A percentile compares a stretch with the other conserved stretches of the same genome.
phyloP scores from a whole-genome alignment of 2,329 filamentous ascomycete genomes.

The Colletotrichum brevisporum region DNA sequence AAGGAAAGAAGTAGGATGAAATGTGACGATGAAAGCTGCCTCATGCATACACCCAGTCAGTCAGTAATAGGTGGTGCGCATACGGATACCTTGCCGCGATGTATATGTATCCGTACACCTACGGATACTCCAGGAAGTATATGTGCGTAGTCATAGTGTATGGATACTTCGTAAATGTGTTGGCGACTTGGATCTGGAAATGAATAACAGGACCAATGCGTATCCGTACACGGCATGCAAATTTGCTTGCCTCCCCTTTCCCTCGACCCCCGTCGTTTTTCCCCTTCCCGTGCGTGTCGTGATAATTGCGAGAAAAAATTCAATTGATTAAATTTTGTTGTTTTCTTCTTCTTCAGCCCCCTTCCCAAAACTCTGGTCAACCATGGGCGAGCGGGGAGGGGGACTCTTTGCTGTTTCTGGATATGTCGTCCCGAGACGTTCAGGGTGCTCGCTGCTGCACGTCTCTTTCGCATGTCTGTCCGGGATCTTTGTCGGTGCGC shows the following conservation, averaged over 20 bases:
- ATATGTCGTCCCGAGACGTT: slow-evolving; percentile 21
- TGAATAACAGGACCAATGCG: neutral
- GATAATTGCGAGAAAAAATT: neutral
- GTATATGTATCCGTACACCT: no score
- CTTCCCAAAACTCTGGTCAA: neutral
- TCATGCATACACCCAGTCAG: no score
- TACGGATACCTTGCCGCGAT: no score
- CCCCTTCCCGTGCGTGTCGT: slow-evolving; percentile 15
- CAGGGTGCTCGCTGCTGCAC: slow-evolving; percentile 18
- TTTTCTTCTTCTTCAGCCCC: neutral
- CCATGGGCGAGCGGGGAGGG: neutral
- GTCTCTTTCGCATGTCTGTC: slow-evolving; percentile 6
- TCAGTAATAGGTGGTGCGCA: no score
- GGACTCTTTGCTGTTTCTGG: slow-evolving; percentile 27
- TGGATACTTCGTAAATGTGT: no score
- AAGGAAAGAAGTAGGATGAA: no score
- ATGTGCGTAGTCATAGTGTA: no score
- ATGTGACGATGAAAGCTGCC: no score
- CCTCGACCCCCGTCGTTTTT: neutral
- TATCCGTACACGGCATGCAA: neutral
- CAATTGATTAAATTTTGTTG: slow-evolving; percentile 3
- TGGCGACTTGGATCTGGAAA: no score
- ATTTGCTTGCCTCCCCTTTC: neutral
- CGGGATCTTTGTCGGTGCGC: slow-evolving; percentile 32
- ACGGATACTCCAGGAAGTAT: no score